These are phyloP conservation scores for Talaromyces sp. DNA, from an alignment of 2,329 filamentous ascomycete genomes.

Conservation along the genomic window DNA sequence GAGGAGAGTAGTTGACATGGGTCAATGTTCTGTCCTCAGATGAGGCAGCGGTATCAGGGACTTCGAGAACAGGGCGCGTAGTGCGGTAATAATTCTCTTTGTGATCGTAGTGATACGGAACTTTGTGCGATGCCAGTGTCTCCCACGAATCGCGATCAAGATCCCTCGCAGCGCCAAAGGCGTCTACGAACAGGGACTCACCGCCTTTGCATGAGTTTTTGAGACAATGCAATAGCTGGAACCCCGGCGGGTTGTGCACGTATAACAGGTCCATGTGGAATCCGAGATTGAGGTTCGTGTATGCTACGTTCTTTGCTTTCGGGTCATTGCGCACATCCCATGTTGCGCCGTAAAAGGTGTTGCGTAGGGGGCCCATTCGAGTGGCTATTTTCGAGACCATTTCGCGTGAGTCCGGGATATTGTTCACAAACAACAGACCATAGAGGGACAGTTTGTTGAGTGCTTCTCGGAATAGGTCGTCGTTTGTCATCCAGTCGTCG, in stretches of 20 bases:
- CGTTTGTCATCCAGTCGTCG: slow-evolving; percentile 64
- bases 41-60: not conserved
- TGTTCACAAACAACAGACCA: slow-evolving; percentile 73
- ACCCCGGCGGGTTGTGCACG: slow-evolving; percentile 70
- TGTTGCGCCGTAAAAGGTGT: slow-evolving; percentile 86
- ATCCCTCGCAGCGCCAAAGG: slow-evolving; percentile 56
- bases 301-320: slow-evolving; percentile 84
- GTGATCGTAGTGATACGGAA: slow-evolving; percentile 68
- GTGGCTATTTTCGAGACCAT: slow-evolving; percentile 66
- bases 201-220: slow-evolving; percentile 76
- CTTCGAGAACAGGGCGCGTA: slow-evolving; percentile 55
- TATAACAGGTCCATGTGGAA: slow-evolving; percentile 95
- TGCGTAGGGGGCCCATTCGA: slow-evolving; percentile 72
- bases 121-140: slow-evolving; percentile 41
- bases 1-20: slow-evolving; percentile 69
- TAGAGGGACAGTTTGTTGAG: slow-evolving; percentile 61
- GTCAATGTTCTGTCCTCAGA: slow-evolving; percentile 7
- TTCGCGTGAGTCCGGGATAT: slow-evolving; percentile 65
- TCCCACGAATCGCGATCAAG: slow-evolving; percentile 25
- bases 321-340: slow-evolving; percentile 86
- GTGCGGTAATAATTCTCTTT: slow-evolving; percentile 61
- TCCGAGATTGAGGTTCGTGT: slow-evolving; percentile 76
- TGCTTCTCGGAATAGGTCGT: slow-evolving; percentile 57
- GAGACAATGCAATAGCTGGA: slow-evolving; percentile 87
- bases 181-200: slow-evolving; percentile 81